These are phyloP conservation scores for Neurospora sp. DNA, from an alignment of 495 filamentous ascomycete species.

Conservation along the genomic window DNA sequence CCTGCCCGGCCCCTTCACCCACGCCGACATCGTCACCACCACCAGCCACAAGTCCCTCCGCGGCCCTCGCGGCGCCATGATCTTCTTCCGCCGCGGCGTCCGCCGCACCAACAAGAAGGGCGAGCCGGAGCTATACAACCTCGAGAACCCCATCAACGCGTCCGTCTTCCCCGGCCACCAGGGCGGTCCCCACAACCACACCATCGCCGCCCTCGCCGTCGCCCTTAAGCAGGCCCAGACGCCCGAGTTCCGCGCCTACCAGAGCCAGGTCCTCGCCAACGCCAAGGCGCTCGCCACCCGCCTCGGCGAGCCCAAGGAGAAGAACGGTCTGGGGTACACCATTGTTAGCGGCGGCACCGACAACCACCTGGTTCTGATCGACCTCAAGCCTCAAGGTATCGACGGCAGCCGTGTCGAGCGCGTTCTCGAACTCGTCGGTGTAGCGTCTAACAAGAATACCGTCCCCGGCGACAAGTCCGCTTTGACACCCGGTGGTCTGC, in stretches of 20 bases:
- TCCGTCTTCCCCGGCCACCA: slow-evolving; percentile 99
- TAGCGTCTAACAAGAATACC: slow-evolving; percentile 98
- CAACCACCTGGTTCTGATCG: slow-evolving; percentile 92
- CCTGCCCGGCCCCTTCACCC: slow-evolving; percentile 75
- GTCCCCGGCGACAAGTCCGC: slow-evolving; percentile 93
- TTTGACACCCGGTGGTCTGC: slow-evolving; percentile 79
- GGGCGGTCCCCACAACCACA: slow-evolving; percentile 97
- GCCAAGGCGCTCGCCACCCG: slow-evolving; percentile 73
- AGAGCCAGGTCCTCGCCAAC: slow-evolving; percentile 77
- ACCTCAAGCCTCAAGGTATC: slow-evolving; percentile 81
- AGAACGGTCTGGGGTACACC: slow-evolving; percentile 74
- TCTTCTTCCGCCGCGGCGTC: slow-evolving; percentile 92
- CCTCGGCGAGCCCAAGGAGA: slow-evolving; percentile 60
- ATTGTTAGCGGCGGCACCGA: slow-evolving; percentile 91
- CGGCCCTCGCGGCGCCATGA: slow-evolving; percentile 91
- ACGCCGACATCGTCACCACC: slow-evolving; percentile 94
- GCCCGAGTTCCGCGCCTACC: slow-evolving; percentile 80
- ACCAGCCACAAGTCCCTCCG: slow-evolving; percentile 96
- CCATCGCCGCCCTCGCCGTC: slow-evolving; percentile 89
- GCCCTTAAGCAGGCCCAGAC: slow-evolving; percentile 88
- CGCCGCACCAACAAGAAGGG: slow-evolving; percentile 82
- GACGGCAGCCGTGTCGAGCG: slow-evolving; percentile 93
- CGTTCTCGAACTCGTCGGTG: slow-evolving; percentile 85
- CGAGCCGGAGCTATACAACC: slow-evolving; percentile 72
- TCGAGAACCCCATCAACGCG: slow-evolving; percentile 87